Conservation (phyloP, 176 grass and related monocot species). For the Saccharum spontaneum region DNA sequence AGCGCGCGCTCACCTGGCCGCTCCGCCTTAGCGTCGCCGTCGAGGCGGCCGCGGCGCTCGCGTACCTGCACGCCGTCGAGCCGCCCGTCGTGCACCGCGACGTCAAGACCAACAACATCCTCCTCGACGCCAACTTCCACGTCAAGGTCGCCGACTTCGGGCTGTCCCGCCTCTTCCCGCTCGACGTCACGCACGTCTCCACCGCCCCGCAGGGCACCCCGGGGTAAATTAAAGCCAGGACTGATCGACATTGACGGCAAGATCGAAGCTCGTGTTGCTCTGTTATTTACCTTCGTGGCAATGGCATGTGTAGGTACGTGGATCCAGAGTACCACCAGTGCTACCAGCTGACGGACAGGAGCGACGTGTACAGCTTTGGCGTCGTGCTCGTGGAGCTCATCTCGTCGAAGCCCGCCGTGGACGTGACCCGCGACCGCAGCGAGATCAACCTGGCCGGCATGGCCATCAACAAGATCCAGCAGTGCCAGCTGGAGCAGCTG, state of each 20-base stretch:
- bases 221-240: conserved; percentile 14
- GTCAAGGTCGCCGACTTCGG: conserved; percentile 95
- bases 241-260: background rate
- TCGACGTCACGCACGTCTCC: conserved; percentile 71
- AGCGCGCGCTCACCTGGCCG: conserved; percentile 55
- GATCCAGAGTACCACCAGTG: conserved; percentile 83
- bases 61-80: conserved; percentile 75
- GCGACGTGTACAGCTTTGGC: conserved; percentile 87
- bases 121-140: conserved; percentile 68
- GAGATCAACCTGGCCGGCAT: conserved; percentile 72
- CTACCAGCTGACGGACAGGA: conserved; percentile 81
- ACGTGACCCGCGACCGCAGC: conserved; percentile 53
- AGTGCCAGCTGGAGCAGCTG: conserved; percentile 43
- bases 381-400: conserved; percentile 73
- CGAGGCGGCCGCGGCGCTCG: conserved; percentile 70
- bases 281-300: background rate
- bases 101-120: conserved; percentile 83
- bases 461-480: conserved; percentile 69
- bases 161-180: conserved; percentile 71
- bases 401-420: conserved; percentile 76
- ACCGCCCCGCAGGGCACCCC: conserved; percentile 86
- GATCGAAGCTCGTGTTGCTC: background rate
- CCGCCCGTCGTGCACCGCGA: conserved; percentile 81
- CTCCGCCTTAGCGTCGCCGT: conserved; percentile 61
- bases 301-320: conserved; percentile 3